A percentile compares a stretch with the other conserved stretches of the same genome.
phyloP scores from a whole-genome alignment of 192 early-diverging fungal genomes.

The Podochytrium sp. region DNA sequence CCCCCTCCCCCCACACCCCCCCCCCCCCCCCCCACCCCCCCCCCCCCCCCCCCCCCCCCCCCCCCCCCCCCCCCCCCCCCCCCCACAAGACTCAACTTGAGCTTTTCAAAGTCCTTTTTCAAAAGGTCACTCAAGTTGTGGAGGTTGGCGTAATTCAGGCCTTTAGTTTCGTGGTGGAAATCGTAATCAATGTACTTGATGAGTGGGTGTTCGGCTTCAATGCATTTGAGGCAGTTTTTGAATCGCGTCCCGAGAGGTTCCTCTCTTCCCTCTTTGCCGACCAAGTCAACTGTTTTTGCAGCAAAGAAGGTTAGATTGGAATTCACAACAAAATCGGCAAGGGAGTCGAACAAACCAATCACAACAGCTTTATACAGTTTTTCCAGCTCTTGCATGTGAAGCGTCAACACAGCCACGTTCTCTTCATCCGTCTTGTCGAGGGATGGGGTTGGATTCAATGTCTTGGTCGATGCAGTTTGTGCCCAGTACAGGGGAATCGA shows the following conservation, averaged over 20 bases:
- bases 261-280: slow-evolving; percentile 94
- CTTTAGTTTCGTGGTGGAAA: slow-evolving; percentile 95
- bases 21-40: too few relatives aligned
- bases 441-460: slow-evolving; percentile 53
- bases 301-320: background rate
- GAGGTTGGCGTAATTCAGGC: slow-evolving; percentile 93
- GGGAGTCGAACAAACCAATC: slow-evolving; percentile 39
- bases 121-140: slow-evolving; percentile 82
- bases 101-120: slow-evolving; percentile 54
- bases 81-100: slow-evolving; percentile 6
- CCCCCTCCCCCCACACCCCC: too few relatives aligned
- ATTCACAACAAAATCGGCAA: too few relatives aligned
- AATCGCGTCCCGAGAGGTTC: slow-evolving; percentile 56
- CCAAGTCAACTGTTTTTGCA: slow-evolving; percentile 89
- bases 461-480: slow-evolving; percentile 81
- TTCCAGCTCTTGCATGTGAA: slow-evolving; percentile 55
- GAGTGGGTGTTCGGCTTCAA: background rate
- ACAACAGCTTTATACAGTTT: slow-evolving; percentile 41
- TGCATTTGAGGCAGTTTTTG: slow-evolving; percentile 32
- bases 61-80: too few relatives aligned
- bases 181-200: slow-evolving; percentile 85
- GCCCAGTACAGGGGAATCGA: slow-evolving; percentile 95
- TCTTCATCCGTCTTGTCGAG: slow-evolving; percentile 19
- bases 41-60: too few relatives aligned
- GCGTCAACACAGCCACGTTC: slow-evolving; percentile 2